These are phyloP conservation scores for Penicillium steckii DNA, from an alignment of 495 filamentous ascomycete genomes.

Conservation along the genomic window DNA sequence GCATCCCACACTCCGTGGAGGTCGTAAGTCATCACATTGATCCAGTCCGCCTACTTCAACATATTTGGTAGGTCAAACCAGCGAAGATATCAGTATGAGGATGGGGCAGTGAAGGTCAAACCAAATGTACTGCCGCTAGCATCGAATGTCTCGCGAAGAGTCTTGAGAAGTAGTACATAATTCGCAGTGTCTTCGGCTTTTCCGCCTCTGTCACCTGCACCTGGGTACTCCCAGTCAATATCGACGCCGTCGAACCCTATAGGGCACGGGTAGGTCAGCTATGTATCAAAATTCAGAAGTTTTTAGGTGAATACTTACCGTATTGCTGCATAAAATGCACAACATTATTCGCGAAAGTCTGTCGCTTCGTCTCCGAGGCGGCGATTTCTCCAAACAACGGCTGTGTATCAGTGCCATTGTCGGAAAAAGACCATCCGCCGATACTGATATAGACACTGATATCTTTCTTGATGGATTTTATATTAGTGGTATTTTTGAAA, in stretches of 20 bases:
- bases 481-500: background rate
- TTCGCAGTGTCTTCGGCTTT: slow-evolving; percentile 37
- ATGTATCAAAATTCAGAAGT: no score
- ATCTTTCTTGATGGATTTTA: slow-evolving; percentile 16
- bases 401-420: slow-evolving; percentile 26
- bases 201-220: slow-evolving; percentile 44
- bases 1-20: slow-evolving; percentile 35
- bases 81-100: slow-evolving; percentile 54
- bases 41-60: slow-evolving; percentile 42
- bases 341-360: slow-evolving; percentile 30
- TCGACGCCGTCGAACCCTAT: slow-evolving; percentile 56
- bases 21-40: slow-evolving; percentile 60
- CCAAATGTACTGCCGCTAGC: slow-evolving; percentile 23
- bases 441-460: slow-evolving; percentile 43
- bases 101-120: slow-evolving; percentile 43
- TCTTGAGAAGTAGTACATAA: slow-evolving; percentile 38
- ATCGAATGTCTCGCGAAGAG: slow-evolving; percentile 25
- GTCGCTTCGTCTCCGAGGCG: slow-evolving; percentile 23
- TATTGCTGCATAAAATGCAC: slow-evolving; percentile 27
- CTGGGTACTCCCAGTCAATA: slow-evolving; percentile 51
- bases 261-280: no score
- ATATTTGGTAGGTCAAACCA: slow-evolving; percentile 45
- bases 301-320: no score
- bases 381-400: slow-evolving; percentile 31
- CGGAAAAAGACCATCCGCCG: slow-evolving; percentile 40